A percentile compares a stretch with the other conserved stretches of the same genome.
Evolutionary conservation across 169 alveolate species (phyloP).

Genomic region (Sarcocystis neurona): DNA sequence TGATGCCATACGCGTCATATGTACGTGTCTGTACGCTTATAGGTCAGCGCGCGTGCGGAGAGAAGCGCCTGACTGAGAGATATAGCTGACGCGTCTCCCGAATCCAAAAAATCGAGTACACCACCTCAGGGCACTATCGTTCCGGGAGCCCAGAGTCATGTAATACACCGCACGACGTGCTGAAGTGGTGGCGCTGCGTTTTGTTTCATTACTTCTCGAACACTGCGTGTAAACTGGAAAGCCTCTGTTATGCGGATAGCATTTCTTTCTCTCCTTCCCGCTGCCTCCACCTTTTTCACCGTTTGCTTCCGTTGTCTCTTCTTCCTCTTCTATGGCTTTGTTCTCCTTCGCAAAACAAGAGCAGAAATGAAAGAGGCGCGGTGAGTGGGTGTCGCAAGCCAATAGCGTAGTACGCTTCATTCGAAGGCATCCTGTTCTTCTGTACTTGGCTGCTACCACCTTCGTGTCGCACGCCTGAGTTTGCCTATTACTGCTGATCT

Average conservation of each 20-base stretch:
- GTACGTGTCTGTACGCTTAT: no score
- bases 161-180: background rate
- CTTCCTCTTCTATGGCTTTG: background rate
- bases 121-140: background rate
- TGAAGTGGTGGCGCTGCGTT: background rate
- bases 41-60: background rate
- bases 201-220: background rate
- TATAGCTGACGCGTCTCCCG: no score
- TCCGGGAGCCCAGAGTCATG: background rate
- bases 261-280: background rate
- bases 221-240: background rate
- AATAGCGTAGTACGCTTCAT: background rate
- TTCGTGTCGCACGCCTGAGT: no score
- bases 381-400: background rate
- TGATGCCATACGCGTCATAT: no score
- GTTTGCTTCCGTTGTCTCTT: background rate
- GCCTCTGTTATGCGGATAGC: background rate
- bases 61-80: background rate
- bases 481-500: no score
- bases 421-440: background rate
- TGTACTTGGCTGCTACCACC: background rate
- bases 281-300: background rate
- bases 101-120: background rate
- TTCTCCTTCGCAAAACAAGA: background rate
- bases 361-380: background rate